These are phyloP conservation scores for Cryphonectria nitschkei DNA, from an alignment of 2,329 filamentous ascomycete genomes.

Conservation along the genomic window DNA sequence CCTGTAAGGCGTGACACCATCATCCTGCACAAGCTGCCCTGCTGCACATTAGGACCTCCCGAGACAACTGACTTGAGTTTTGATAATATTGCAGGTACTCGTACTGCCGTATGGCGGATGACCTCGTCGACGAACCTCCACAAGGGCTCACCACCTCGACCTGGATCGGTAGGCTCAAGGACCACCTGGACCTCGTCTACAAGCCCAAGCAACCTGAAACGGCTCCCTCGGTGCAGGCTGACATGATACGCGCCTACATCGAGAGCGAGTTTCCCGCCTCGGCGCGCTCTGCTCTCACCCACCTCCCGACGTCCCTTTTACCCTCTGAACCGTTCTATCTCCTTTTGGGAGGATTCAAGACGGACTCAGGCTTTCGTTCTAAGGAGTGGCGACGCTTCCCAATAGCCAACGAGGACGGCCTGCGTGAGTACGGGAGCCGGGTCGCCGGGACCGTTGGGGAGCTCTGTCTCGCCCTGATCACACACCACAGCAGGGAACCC, in stretches of 20 bases:
- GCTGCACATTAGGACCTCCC: neutral
- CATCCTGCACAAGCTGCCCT: neutral
- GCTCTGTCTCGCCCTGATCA: constrained; percentile 68
- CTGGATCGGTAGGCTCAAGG: constrained; percentile 63
- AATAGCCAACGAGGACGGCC: constrained; percentile 60
- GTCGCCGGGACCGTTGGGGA: constrained; percentile 76
- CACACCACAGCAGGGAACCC: constrained; percentile 53
- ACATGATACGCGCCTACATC: constrained; percentile 41
- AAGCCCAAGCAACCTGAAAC: constrained; percentile 34
- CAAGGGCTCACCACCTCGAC: constrained; percentile 53
- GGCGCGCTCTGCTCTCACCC: constrained; percentile 57
- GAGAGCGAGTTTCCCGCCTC: constrained; percentile 54
- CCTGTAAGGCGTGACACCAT: constrained; percentile 48
- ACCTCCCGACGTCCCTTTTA: constrained; percentile 62
- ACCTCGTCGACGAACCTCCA: constrained; percentile 69
- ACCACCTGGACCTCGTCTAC: constrained; percentile 61
- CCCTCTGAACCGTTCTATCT: constrained; percentile 63
- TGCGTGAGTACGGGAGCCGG: constrained; percentile 66
- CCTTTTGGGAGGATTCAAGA: constrained; percentile 70
- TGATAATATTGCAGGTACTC: constrained; percentile 58
- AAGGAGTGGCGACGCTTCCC: constrained; percentile 47
- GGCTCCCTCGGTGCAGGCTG: constrained; percentile 29
- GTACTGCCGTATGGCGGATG: constrained; percentile 74
- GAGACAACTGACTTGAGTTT: constrained; percentile 27
- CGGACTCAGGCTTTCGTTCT: constrained; percentile 61